These are phyloP conservation scores for Asterophora lycoperdoides DNA, from an alignment of 768 basidiomycete species.

Conservation along the genomic window DNA sequence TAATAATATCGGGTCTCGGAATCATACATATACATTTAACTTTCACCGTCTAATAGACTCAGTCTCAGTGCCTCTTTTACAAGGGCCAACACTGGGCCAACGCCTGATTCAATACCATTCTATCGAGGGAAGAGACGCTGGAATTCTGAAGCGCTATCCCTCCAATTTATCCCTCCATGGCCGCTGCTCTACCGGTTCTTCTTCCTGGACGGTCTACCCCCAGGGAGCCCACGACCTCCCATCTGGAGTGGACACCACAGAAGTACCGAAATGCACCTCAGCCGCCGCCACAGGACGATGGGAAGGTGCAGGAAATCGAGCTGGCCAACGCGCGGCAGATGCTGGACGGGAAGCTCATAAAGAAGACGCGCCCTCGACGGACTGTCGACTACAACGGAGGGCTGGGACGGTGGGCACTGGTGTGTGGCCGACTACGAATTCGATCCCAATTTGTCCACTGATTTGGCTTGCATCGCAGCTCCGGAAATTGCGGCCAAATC, in stretches of 20 bases:
- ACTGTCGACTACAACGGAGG: conserved; percentile 95
- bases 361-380: conserved; percentile 88
- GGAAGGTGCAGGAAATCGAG: conserved; percentile 72
- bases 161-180: background rate
- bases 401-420: conserved; percentile 81
- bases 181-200: conserved; percentile 44
- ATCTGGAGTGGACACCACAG: conserved; percentile 73
- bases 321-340: conserved; percentile 67
- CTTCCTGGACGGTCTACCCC: conserved; percentile 44
- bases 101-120: too few relatives aligned
- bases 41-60: too few relatives aligned
- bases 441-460: background rate
- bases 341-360: conserved; percentile 77
- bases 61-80: too few relatives aligned
- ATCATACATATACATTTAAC: too few relatives aligned
- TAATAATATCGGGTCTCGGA: too few relatives aligned
- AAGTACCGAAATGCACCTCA: conserved; percentile 73
- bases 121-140: too few relatives aligned
- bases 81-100: too few relatives aligned
- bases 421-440: conserved; percentile 35
- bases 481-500: conserved; percentile 75
- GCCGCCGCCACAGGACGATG: conserved; percentile 70
- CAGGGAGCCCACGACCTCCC: conserved; percentile 30
- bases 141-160: too few relatives aligned
- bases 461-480: conserved; percentile 49